Base-by-base conservation (phyloP, 1,284 basidiomycete species). In the Pseudozyma pruni region DNA sequence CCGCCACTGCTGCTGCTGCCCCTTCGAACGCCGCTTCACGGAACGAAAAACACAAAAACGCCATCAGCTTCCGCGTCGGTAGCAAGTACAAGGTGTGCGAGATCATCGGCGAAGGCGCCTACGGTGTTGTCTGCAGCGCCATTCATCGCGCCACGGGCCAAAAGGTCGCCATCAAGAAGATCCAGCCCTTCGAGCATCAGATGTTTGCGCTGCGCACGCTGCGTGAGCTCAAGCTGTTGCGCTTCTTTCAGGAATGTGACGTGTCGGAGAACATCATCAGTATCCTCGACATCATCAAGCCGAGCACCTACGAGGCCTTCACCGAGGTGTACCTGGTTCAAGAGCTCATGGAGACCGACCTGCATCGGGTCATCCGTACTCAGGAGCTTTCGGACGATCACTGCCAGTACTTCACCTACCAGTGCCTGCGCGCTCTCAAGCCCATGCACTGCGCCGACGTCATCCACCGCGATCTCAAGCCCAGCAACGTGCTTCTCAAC, bases 351-450 rank as follows among this genome's bases (percentile, higher is more conserved):
- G 80, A 82, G 56, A 82, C 80, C 25, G 80, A 82, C 29, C 55
- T 82, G 57, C 80, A 82, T 52, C 67, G 79, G 0, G 81, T 83
- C 32, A 81, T 83, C 34, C 76, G 81, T 17, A 83, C 81, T 5
- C 81, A 83, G 53, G 76, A 81, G 47, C 68, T 81, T 16, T 79
- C 78, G 8, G 79, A 94, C 78, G 92, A 94, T 81, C 94, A 95
- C 83, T 93, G 89, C 79, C 93, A 95, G 83, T 96, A 96, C 83
- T 95, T 95, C 83, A 90, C 94, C 72, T 95, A 96, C 83, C 93
- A 95, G 55, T 82, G 77, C 11, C 57, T 83, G 43, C 74, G 82
- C 20, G 81, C 79, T 4, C 72, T 83, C 49, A 83, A 82, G 64
- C 80, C 81, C 8, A 73, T 83, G 47, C 80, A 82, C 55, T 78